phyloP scores from a whole-genome alignment of 345 rosid species.

The Corchorus capsularis region DNA sequence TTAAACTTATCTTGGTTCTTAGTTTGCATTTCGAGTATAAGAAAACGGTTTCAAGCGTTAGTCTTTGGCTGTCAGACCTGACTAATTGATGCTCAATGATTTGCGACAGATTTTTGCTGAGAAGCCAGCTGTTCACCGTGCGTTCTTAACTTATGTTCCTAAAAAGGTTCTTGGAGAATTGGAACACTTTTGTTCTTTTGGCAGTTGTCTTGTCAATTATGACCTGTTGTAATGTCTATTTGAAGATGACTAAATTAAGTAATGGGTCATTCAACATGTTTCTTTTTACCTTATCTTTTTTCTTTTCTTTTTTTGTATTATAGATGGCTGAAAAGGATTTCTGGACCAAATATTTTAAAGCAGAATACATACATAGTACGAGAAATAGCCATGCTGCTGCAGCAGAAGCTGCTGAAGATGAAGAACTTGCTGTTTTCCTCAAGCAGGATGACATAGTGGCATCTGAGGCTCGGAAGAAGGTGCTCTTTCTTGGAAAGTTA shows the following conservation, averaged over 20 bases:
- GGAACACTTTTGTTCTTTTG: slow-evolving; percentile 11
- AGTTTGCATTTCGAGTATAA: slow-evolving; percentile 16
- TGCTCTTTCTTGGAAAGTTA: slow-evolving; percentile 29
- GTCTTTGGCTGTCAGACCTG: slow-evolving; percentile 3
- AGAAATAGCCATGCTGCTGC: slow-evolving; percentile 72
- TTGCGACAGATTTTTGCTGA: slow-evolving; percentile 87
- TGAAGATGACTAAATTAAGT: slow-evolving; percentile 9
- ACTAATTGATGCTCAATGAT: slow-evolving; percentile 1
- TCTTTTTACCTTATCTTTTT: slow-evolving; percentile 12
- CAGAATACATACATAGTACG: slow-evolving; percentile 83
- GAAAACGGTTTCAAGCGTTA: slow-evolving; percentile 9
- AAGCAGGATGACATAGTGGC: slow-evolving; percentile 91
- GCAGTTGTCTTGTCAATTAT: slow-evolving; percentile 14
- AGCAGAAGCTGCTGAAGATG: slow-evolving; percentile 99
- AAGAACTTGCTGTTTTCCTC: slow-evolving; percentile 87
- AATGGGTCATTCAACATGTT: slow-evolving; percentile 15
- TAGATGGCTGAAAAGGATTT: slow-evolving; percentile 93
- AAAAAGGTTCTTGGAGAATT: slow-evolving; percentile 63
- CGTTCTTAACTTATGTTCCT: slow-evolving; percentile 82
- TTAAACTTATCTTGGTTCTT: background rate
- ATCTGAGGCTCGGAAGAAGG: slow-evolving; percentile 77
- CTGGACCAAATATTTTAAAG: slow-evolving; percentile 96
- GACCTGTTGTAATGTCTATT: background rate
- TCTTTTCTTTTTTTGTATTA: slow-evolving; percentile 17
- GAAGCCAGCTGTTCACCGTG: slow-evolving; percentile 93